Evolutionary conservation across 768 basidiomycete species (phyloP).

Genomic region (Tricholoma bakamatsutake): DNA sequence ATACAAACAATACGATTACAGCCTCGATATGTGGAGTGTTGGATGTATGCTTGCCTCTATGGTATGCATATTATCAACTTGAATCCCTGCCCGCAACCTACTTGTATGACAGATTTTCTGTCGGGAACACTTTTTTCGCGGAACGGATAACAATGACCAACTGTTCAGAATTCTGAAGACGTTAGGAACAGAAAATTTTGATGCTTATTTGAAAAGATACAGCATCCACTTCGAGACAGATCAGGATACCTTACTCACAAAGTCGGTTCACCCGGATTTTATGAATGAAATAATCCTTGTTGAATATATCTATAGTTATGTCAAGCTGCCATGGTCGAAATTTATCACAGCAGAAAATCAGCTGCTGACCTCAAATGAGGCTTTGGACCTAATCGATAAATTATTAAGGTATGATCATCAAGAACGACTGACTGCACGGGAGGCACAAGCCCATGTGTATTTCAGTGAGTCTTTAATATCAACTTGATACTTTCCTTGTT

Average conservation of each 20-base stretch:
- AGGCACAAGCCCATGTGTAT: conserved; percentile 62
- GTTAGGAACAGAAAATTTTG: conserved; percentile 62
- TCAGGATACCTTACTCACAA: conserved; percentile 47
- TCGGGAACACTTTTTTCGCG: conserved; percentile 72
- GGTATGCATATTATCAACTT: conserved; percentile 33
- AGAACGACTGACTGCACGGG: conserved; percentile 59
- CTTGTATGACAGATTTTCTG: conserved; percentile 49
- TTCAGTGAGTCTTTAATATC: conserved; percentile 39
- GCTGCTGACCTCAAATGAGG: conserved; percentile 52
- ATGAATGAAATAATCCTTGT: background rate
- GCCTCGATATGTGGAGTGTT: conserved; percentile 67
- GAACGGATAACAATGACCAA: conserved; percentile 69
- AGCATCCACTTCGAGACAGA: conserved; percentile 63
- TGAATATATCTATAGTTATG: conserved; percentile 33
- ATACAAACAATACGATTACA: conserved; percentile 68
- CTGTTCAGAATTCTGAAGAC: conserved; percentile 64
- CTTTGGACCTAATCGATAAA: conserved; percentile 61
- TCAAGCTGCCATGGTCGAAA: conserved; percentile 59
- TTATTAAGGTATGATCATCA: conserved; percentile 66
- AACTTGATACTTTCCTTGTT: background rate
- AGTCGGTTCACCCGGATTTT: conserved; percentile 24
- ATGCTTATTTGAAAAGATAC: conserved; percentile 52
- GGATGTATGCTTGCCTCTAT: conserved; percentile 74
- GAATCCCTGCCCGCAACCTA: background rate
- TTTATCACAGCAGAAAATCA: conserved; percentile 58